These are phyloP conservation scores for Darksidea phi DNA, from an alignment of 495 filamentous ascomycete genomes.

Conservation along the genomic window DNA sequence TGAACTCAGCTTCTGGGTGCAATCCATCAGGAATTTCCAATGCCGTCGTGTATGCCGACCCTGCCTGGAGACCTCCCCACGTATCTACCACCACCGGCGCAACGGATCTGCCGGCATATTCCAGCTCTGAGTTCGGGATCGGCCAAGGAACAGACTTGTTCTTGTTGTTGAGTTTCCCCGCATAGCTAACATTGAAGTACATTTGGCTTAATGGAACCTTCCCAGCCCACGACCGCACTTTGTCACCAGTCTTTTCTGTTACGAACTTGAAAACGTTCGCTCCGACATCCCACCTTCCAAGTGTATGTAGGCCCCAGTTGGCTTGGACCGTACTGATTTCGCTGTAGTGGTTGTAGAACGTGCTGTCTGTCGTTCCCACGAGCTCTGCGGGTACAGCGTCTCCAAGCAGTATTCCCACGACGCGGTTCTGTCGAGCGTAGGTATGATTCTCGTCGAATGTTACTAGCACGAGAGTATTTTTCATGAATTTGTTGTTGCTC, in stretches of 20 bases:
- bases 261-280: conserved; percentile 42
- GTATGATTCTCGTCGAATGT: conserved; percentile 49
- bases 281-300: conserved; percentile 45
- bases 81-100: conserved; percentile 26
- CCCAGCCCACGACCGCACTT: conserved; percentile 32
- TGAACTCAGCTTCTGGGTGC: conserved; percentile 35
- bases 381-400: conserved; percentile 34
- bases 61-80: conserved; percentile 27
- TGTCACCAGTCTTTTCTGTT: conserved; percentile 37
- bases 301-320: conserved; percentile 40
- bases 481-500: conserved; percentile 44
- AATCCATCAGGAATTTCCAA: conserved; percentile 41
- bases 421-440: conserved; percentile 43
- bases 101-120: conserved; percentile 32
- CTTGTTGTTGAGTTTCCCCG: conserved; percentile 39
- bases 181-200: conserved; percentile 39
- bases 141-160: conserved; percentile 37
- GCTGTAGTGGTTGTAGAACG: conserved; percentile 44
- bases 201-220: conserved; percentile 31
- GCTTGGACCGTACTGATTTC: conserved; percentile 43
- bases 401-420: conserved; percentile 41
- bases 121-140: conserved; percentile 36
- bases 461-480: conserved; percentile 48
- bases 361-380: conserved; percentile 38
- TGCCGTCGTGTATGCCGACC: conserved; percentile 34